Evolutionary conservation across 1,284 basidiomycete species (phyloP).

Genomic region (Leccinum insigne): DNA sequence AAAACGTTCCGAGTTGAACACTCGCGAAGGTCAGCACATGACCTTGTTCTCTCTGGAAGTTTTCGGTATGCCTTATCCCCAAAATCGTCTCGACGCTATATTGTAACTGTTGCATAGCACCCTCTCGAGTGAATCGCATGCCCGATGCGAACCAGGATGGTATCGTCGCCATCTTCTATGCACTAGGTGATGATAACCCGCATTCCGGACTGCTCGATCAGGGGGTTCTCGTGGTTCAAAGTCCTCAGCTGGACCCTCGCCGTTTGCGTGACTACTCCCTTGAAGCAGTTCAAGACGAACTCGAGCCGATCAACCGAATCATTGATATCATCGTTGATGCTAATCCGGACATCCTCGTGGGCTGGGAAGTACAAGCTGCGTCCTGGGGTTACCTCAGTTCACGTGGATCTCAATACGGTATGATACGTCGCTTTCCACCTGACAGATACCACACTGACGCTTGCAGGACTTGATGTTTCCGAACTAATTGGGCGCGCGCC

Average conservation of each 20-base stretch:
- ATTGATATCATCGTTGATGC: slow-evolving; percentile 76
- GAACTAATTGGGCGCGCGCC: slow-evolving; percentile 74
- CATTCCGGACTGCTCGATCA: slow-evolving; percentile 41
- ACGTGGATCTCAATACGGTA: slow-evolving; percentile 68
- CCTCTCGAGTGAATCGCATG: slow-evolving; percentile 59
- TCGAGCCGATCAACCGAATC: slow-evolving; percentile 82
- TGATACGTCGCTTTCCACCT: background rate
- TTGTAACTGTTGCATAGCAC: slow-evolving; percentile 42
- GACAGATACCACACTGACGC: background rate
- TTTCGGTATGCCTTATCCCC: slow-evolving; percentile 56
- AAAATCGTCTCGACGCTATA: background rate
- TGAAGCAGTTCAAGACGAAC: slow-evolving; percentile 68
- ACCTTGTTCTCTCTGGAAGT: slow-evolving; percentile 82
- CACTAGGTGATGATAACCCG: slow-evolving; percentile 47
- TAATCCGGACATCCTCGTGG: slow-evolving; percentile 91
- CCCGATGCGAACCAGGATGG: slow-evolving; percentile 76
- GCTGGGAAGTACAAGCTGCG: slow-evolving; percentile 88
- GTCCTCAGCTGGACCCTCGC: slow-evolving; percentile 37
- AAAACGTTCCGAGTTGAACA: slow-evolving; percentile 37
- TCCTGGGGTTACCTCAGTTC: slow-evolving; percentile 92
- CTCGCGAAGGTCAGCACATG: slow-evolving; percentile 76
- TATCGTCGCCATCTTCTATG: slow-evolving; percentile 73
- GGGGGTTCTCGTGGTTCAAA: slow-evolving; percentile 65
- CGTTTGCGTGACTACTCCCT: slow-evolving; percentile 48
- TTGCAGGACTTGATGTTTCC: slow-evolving; percentile 64